Percentiles rank a stretch among this genome's conserved stretches.
Evolutionary conservation across 495 filamentous ascomycete species (phyloP).

Genomic region (Aspergillus sclerotioniger): DNA sequence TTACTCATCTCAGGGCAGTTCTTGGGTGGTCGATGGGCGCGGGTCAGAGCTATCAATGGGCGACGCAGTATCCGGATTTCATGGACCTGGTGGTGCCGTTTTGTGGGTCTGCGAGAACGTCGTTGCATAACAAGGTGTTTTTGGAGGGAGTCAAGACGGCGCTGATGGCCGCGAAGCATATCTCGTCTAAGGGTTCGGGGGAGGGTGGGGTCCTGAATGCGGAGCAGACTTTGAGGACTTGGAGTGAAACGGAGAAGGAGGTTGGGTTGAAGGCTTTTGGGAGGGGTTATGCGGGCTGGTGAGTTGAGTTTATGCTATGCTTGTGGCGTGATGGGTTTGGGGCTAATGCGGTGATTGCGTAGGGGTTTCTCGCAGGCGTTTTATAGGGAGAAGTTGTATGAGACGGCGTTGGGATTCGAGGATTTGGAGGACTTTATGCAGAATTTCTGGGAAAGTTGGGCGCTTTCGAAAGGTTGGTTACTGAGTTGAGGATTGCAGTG

Average conservation of each 20-base stretch:
- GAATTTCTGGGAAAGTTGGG: slow-evolving; percentile 71
- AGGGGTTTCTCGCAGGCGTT: slow-evolving; percentile 71
- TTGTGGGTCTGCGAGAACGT: slow-evolving; percentile 65
- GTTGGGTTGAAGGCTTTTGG: slow-evolving; percentile 67
- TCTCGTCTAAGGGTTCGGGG: slow-evolving; percentile 48
- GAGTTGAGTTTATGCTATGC: slow-evolving; percentile 14
- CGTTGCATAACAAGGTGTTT: slow-evolving; percentile 70
- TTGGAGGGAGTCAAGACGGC: slow-evolving; percentile 69
- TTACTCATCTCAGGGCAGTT: slow-evolving; percentile 61
- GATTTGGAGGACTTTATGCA: slow-evolving; percentile 67
- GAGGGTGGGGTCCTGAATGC: slow-evolving; percentile 35
- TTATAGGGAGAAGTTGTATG: slow-evolving; percentile 65
- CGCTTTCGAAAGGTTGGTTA: slow-evolving; percentile 56
- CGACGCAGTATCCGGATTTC: slow-evolving; percentile 67
- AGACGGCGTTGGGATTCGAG: slow-evolving; percentile 57
- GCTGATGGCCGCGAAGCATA: slow-evolving; percentile 59
- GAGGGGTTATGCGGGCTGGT: slow-evolving; percentile 72
- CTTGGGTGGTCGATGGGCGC: slow-evolving; percentile 72
- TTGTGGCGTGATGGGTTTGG: not conserved
- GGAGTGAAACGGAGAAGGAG: slow-evolving; percentile 56
- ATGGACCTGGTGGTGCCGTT: slow-evolving; percentile 66
- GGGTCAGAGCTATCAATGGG: slow-evolving; percentile 69
- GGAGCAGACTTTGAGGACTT: slow-evolving; percentile 41
- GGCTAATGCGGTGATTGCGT: not conserved
- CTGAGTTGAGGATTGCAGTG: not conserved